Evolutionary conservation across 805 yeast genomes (phyloP).

Genomic region (Saccharomyces cerevisiae): DNA sequence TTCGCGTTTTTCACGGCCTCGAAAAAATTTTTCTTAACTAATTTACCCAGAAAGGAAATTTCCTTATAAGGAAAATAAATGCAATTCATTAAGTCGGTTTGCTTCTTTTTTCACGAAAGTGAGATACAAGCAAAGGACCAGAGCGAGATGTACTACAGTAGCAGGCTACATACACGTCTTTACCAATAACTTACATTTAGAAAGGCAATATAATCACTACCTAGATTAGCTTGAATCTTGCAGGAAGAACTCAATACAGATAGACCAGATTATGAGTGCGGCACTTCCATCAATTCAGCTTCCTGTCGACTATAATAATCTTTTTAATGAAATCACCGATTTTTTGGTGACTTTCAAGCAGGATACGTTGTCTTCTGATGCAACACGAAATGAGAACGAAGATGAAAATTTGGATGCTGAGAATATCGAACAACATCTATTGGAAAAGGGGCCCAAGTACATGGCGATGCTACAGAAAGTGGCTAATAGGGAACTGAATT

Average conservation of each 20-base stretch:
- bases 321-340: conserved; percentile 49
- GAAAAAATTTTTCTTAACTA: neutral
- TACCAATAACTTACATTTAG: neutral
- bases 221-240: neutral
- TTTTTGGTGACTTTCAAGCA: conserved; percentile 60
- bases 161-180: neutral
- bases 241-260: neutral
- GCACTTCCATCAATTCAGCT: conserved; percentile 58
- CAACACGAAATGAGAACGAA: conserved; percentile 8
- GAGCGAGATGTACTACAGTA: neutral
- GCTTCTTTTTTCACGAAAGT: neutral
- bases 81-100: neutral
- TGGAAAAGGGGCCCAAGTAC: conserved; percentile 59
- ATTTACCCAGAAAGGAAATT: neutral
- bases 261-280: conserved; percentile 19
- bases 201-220: neutral
- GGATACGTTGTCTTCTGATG: conserved; percentile 18
- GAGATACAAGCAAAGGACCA: neutral
- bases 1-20: neutral
- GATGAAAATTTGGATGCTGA: conserved; percentile 17
- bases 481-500: conserved; percentile 72
- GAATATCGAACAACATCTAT: conserved; percentile 25
- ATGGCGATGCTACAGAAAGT: conserved; percentile 63
- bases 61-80: neutral
- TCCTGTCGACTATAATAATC: conserved; percentile 63